A percentile compares a stretch with the other conserved stretches of the same genome.
Conservation (phyloP, 148 eudicot genomes). For the Diospyros kaki region DNA sequence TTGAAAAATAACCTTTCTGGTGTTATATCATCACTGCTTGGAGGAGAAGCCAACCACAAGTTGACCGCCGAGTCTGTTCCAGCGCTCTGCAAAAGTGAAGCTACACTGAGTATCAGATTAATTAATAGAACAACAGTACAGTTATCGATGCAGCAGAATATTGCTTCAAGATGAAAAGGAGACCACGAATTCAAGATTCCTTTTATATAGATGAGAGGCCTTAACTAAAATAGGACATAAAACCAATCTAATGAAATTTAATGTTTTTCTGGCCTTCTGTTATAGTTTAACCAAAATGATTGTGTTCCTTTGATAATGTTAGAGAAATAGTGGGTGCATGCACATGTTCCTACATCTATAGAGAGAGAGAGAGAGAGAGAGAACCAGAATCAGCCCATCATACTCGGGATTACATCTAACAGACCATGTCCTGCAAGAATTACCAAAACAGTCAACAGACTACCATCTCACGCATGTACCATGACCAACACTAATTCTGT, state of each 20-base stretch:
- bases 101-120: conserved; percentile 10
- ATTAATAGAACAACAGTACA: neutral
- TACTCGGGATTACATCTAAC: conserved; percentile 89
- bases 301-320: too few species aligned
- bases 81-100: conserved; percentile 59
- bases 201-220: too few species aligned
- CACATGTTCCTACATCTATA: too few species aligned
- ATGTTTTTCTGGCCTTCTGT: too few species aligned
- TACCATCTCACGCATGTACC: too few species aligned
- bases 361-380: conserved; percentile 45
- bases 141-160: neutral
- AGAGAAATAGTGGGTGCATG: too few species aligned
- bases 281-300: too few species aligned
- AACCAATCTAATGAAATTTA: too few species aligned
- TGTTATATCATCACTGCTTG: conserved; percentile 27
- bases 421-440: conserved; percentile 83
- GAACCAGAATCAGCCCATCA: conserved; percentile 75
- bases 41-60: conserved; percentile 72
- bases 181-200: neutral
- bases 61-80: conserved; percentile 96
- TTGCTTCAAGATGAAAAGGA: neutral
- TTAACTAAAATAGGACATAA: too few species aligned
- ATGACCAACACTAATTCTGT: too few species aligned
- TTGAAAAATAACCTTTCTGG: conserved; percentile 50
- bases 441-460: conserved; percentile 2